Evolutionary conservation across 352 stramenopile species (phyloP).

Genomic region (Globisporangium parvum): DNA sequence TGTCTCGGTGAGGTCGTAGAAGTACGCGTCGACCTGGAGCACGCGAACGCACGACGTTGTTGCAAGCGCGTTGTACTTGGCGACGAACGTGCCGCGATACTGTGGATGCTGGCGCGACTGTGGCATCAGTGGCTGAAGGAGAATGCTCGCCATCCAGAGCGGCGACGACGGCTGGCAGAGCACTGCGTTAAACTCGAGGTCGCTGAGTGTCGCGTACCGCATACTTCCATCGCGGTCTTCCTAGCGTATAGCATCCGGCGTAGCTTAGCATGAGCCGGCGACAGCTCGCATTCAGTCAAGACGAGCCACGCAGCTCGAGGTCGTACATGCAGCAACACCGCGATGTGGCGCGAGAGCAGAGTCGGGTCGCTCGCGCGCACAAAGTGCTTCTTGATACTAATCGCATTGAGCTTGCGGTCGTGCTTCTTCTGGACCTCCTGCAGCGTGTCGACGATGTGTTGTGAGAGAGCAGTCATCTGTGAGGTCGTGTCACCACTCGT

Average conservation of each 20-base stretch:
- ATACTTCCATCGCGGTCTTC: constrained; percentile 36
- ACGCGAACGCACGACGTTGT: constrained; percentile 38
- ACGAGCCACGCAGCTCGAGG: not conserved
- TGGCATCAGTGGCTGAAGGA: constrained; percentile 43
- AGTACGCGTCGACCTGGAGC: constrained; percentile 19
- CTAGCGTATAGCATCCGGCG: constrained; percentile 17
- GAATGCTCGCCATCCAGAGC: constrained; percentile 33
- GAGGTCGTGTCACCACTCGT: not conserved
- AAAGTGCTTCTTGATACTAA: constrained; percentile 41
- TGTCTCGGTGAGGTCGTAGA: constrained; percentile 23
- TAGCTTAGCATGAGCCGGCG: constrained; percentile 4
- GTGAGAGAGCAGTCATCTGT: not conserved
- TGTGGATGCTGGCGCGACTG: constrained; percentile 20
- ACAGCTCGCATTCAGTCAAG: not conserved
- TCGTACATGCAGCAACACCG: constrained; percentile 26
- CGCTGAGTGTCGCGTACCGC: constrained; percentile 32
- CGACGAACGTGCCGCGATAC: constrained; percentile 37
- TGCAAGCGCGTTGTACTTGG: constrained; percentile 43
- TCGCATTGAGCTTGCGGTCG: constrained; percentile 25
- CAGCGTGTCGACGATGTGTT: too few relatives aligned
- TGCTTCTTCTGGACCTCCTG: constrained; percentile 52
- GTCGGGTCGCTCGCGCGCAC: constrained; percentile 18
- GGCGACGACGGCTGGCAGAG: constrained; percentile 39
- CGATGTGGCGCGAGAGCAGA: constrained; percentile 17
- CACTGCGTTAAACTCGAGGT: constrained; percentile 50